Evolutionary conservation across 164 flowering plant genomes (phyloP), one percentile per base, ranked within the genome.

Genomic region (Magnolia sinica): DNA sequence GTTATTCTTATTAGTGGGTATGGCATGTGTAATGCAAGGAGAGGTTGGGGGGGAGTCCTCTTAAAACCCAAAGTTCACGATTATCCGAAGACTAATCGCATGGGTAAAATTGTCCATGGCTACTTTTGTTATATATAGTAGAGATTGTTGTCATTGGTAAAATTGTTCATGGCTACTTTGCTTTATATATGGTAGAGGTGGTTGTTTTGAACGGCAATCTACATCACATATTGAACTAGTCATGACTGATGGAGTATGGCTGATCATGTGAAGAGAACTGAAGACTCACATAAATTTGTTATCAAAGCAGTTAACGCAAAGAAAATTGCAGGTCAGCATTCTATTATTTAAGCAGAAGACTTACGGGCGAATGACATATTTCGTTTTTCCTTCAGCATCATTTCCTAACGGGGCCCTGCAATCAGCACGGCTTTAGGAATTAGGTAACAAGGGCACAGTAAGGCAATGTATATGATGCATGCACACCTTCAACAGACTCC

Each of bases 311-410:
- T 11, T 11, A 55, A 55, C 7, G 45, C 22, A n/a, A 64, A 64
- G 6, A n/a, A 64, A 64, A 64, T 22, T 64, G 19, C 11, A 65
- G 68, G 29, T 11, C 16, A 24, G 49, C 50, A 37, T 68, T 29
- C 50, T 51, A 16, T 71, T 50, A 45, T 64, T 74, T 23, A n/a
- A 51, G 50, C 70, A 75, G 66, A 79, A 76, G 52, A 82, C 97
- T 92, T 84, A 96, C 99, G 97, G 98, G 78, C 97, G 94, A 79
- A 91, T 83, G 19, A 91, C 96, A 85, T 91, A 94, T 91, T 96
- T 92, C 37, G 87, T 79, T 81, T 91, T 94, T 58, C 99, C 99
- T 85, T 94, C 97, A 79, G 84, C 86, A 86, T 94, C 84, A 83
- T 89, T 81, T 73, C 90, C 98, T 16, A 76, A n/a, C 74, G 98